These are phyloP conservation scores for Naematelia aurantialba DNA, from an alignment of 768 basidiomycete species.

Conservation along the genomic window DNA sequence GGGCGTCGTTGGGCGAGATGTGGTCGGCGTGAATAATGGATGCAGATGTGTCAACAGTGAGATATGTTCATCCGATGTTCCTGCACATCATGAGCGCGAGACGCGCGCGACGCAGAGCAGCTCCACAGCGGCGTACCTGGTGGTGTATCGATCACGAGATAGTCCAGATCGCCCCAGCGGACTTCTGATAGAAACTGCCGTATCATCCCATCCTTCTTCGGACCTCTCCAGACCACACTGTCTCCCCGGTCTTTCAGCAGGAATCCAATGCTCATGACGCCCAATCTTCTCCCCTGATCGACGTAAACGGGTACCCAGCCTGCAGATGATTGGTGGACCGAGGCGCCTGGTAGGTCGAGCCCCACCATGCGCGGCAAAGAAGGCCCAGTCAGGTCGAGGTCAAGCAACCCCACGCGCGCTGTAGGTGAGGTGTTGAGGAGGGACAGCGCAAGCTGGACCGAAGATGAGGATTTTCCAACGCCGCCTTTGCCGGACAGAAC, in stretches of 20 bases:
- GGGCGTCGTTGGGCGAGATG: slow-evolving; percentile 55
- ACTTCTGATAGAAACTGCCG: slow-evolving; percentile 98
- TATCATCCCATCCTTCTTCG: slow-evolving; percentile 98
- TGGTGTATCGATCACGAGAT: slow-evolving; percentile 91
- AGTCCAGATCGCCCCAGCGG: slow-evolving; percentile 94
- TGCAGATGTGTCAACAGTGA: slow-evolving; percentile 91
- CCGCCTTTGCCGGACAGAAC: slow-evolving; percentile 94
- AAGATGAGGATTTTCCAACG: slow-evolving; percentile 96
- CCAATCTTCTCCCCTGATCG: slow-evolving; percentile 70
- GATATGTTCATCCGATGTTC: slow-evolving; percentile 97
- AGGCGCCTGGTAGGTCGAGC: slow-evolving; percentile 60
- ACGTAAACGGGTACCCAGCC: slow-evolving; percentile 99
- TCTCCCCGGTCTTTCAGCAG: slow-evolving; percentile 83
- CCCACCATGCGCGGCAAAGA: slow-evolving; percentile 95
- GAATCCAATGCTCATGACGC: slow-evolving; percentile 97
- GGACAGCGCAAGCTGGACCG: slow-evolving; percentile 83
- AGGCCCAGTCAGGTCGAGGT: slow-evolving; percentile 89
- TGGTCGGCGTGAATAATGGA: slow-evolving; percentile 60
- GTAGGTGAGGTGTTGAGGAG: slow-evolving; percentile 64
- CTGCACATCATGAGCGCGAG: slow-evolving; percentile 53
- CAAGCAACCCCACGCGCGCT: slow-evolving; percentile 78
- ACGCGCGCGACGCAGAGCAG: not conserved
- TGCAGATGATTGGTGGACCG: slow-evolving; percentile 86
- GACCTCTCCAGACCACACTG: slow-evolving; percentile 95
- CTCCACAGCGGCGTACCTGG: slow-evolving; percentile 65